phyloP scores from a whole-genome alignment of 306 rosid genomes.

The Pterocarpus macrocarpus region DNA sequence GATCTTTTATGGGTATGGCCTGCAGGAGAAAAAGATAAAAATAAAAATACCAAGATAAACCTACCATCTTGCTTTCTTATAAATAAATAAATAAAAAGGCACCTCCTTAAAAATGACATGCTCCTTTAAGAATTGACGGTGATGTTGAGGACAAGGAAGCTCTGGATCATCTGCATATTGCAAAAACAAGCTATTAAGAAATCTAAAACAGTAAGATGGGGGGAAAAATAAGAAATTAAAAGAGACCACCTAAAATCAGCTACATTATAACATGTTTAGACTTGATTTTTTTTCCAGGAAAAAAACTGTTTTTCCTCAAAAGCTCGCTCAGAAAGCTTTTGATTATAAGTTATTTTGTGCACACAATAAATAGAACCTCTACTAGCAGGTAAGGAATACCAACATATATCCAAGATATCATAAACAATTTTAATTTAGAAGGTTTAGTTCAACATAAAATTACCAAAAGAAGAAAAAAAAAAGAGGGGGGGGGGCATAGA shows the following conservation, averaged over 20 bases:
- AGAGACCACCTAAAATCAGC: slow-evolving; percentile 30
- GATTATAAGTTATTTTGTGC: no score
- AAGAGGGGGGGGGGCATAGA: neutral
- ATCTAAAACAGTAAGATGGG: slow-evolving; percentile 12
- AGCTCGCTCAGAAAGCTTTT: neutral
- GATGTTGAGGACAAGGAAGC: slow-evolving; percentile 66
- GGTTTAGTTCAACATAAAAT: neutral
- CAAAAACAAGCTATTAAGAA: slow-evolving; percentile 38
- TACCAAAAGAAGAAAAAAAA: neutral
- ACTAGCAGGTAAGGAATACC: slow-evolving; percentile 1
- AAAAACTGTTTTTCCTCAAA: no score
- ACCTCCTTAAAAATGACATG: slow-evolving; percentile 98
- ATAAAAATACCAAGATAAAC: slow-evolving; percentile 24
- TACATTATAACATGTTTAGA: neutral
- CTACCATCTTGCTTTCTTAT: slow-evolving; percentile 34
- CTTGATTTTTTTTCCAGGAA: no score
- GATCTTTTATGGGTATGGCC: slow-evolving; percentile 95
- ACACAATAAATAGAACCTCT: neutral
- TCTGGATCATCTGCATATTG: slow-evolving; percentile 90
- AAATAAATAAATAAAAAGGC: slow-evolving; percentile 24
- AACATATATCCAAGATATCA: slow-evolving; percentile 16
- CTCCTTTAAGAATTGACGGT: slow-evolving; percentile 87
- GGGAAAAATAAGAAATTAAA: slow-evolving; percentile 26
- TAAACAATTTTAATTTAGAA: slow-evolving; percentile 1
- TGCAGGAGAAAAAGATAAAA: slow-evolving; percentile 46